Conservation (phyloP, 805 yeast genomes). For the Starmerella etchellsii region DNA sequence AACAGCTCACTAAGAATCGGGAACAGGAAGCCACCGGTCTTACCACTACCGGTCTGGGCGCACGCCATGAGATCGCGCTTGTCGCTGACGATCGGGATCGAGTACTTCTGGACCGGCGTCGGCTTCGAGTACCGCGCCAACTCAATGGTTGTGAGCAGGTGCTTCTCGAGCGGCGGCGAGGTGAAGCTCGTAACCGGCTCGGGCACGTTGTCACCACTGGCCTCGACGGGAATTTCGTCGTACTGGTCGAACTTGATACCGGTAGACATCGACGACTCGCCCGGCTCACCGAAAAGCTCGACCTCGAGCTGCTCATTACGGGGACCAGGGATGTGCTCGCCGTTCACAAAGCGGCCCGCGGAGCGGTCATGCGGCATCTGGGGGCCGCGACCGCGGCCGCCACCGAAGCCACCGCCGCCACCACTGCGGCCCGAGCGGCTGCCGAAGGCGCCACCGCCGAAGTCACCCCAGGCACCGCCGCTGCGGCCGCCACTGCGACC, state of each 20-base stretch:
- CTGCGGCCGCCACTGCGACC: constrained; percentile 17
- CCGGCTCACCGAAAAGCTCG: constrained; percentile 71
- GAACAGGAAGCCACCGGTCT: constrained; percentile 76
- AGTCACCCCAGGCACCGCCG: constrained; percentile 18
- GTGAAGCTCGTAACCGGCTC: constrained; percentile 83
- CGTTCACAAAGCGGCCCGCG: constrained; percentile 69
- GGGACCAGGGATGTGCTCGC: constrained; percentile 75
- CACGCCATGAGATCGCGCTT: constrained; percentile 75
- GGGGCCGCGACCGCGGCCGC: constrained; percentile 24
- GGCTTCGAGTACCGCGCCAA: constrained; percentile 88
- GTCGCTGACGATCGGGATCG: constrained; percentile 60
- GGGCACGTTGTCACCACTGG: constrained; percentile 87
- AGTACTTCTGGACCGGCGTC: constrained; percentile 85
- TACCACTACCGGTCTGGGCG: constrained; percentile 98
- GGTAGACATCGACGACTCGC: constrained; percentile 60
- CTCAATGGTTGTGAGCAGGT: constrained; percentile 74
- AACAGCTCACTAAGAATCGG: constrained; percentile 57
- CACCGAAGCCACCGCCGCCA: constrained; percentile 27
- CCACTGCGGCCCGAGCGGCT: constrained; percentile 26
- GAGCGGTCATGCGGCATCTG: constrained; percentile 16
- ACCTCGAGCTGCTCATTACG: constrained; percentile 56
- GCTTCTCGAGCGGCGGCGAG: constrained; percentile 78
- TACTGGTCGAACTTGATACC: constrained; percentile 98
- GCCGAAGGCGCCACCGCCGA: constrained; percentile 25
- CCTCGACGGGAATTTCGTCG: constrained; percentile 98